phyloP scores from a whole-genome alignment of 495 filamentous ascomycete species.

The Aspergillus homomorphus region DNA sequence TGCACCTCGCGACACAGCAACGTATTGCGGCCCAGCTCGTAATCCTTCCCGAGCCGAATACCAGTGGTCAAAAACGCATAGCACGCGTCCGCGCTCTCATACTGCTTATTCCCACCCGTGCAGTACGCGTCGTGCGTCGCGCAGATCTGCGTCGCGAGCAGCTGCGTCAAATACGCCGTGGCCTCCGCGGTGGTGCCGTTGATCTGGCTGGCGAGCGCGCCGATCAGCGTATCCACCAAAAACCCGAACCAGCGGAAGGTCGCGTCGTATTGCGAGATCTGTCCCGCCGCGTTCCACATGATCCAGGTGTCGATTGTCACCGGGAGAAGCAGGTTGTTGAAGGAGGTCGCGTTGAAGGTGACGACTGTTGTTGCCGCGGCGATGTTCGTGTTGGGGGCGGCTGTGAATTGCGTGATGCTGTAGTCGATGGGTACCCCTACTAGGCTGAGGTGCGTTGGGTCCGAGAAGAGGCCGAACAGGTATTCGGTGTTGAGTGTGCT shows the following conservation, averaged over 20 bases:
- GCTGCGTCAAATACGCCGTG: constrained; percentile 15
- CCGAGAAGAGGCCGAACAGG: constrained; percentile 44
- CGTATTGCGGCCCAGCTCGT: constrained; percentile 46
- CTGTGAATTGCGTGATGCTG: constrained; percentile 45
- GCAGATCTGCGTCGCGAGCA: constrained; percentile 40
- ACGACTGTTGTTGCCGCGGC: constrained; percentile 45
- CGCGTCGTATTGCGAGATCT: constrained; percentile 35
- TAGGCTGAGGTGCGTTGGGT: constrained; percentile 32
- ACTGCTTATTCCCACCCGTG: constrained; percentile 39
- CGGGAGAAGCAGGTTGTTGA: constrained; percentile 30
- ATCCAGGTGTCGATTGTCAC: constrained; percentile 47
- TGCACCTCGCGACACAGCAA: constrained; percentile 47
- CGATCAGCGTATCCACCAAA: constrained; percentile 32
- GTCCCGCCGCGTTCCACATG: constrained; percentile 26
- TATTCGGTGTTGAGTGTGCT: constrained; percentile 46
- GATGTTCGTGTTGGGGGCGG: constrained; percentile 37
- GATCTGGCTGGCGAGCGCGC: constrained; percentile 20
- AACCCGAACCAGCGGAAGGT: constrained; percentile 37
- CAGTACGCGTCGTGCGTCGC: constrained; percentile 33
- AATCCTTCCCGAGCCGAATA: constrained; percentile 38
- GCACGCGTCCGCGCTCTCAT: constrained; percentile 28
- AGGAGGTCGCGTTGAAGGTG: constrained; percentile 42
- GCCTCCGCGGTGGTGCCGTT: constrained; percentile 26
- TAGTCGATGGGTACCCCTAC: constrained; percentile 40
- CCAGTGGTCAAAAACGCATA: constrained; percentile 32